Percentiles rank a stretch among this genome's conserved stretches.
Conservation (phyloP, 2,329 filamentous ascomycete species). For the Microsporum ferrugineum region DNA sequence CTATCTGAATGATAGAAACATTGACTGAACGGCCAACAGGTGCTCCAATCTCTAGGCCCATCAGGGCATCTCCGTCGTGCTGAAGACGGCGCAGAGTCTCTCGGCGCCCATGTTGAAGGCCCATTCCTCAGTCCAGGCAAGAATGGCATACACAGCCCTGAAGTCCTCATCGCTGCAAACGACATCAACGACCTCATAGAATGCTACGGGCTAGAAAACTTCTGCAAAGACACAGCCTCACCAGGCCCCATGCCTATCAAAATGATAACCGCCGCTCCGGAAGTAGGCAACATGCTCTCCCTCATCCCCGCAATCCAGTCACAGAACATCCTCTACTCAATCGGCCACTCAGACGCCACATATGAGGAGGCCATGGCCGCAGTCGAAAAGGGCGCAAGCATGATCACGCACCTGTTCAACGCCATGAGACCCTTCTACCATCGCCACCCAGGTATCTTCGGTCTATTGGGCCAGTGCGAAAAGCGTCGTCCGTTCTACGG, state of each 20-base stretch:
- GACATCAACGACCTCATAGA: slow-evolving; percentile 47
- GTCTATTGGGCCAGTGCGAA: slow-evolving; percentile 61
- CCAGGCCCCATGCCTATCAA: slow-evolving; percentile 40
- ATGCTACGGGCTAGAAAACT: slow-evolving; percentile 56
- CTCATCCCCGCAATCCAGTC: slow-evolving; percentile 56
- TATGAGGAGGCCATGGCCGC: slow-evolving; percentile 69
- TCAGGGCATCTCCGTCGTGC: slow-evolving; percentile 51
- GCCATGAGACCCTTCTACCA: slow-evolving; percentile 86
- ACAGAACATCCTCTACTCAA: slow-evolving; percentile 61
- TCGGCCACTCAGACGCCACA: slow-evolving; percentile 78
- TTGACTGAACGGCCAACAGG: slow-evolving; percentile 16
- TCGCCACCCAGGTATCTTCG: slow-evolving; percentile 82
- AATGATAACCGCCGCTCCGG: slow-evolving; percentile 79
- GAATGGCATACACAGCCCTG: slow-evolving; percentile 72
- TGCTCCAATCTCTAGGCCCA: slow-evolving; percentile 66
- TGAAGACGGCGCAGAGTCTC: slow-evolving; percentile 64
- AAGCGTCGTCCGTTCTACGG: slow-evolving; percentile 60
- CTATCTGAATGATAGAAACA: neutral
- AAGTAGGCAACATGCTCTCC: slow-evolving; percentile 57
- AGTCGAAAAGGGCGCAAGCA: slow-evolving; percentile 63
- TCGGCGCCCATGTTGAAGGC: slow-evolving; percentile 84
- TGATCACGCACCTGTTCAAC: slow-evolving; percentile 92
- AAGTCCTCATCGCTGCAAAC: slow-evolving; percentile 55
- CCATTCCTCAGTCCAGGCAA: slow-evolving; percentile 74
- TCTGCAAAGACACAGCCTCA: slow-evolving; percentile 28